A percentile compares a stretch with the other conserved stretches of the same genome.
phyloP scores from a whole-genome alignment of 306 rosid species.

The Prunus kanzakura region DNA sequence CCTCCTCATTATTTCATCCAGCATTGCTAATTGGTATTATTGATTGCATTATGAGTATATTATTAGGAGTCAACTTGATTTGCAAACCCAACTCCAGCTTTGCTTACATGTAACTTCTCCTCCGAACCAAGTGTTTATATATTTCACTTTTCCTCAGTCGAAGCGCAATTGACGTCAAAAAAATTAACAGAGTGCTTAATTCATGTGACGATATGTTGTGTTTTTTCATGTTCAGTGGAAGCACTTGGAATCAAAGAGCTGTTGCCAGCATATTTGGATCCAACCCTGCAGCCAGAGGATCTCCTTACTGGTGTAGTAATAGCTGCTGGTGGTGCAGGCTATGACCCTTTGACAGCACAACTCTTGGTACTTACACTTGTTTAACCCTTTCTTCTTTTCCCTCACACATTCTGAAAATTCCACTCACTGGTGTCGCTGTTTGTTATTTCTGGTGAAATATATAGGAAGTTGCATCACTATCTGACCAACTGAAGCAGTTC shows the following conservation, averaged over 20 bases:
- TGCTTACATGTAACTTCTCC: too few relatives aligned
- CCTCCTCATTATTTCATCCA: background rate
- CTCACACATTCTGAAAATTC: background rate
- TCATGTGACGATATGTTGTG: background rate
- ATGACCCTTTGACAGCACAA: slow-evolving; percentile 44
- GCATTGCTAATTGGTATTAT: too few relatives aligned
- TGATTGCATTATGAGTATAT: too few relatives aligned
- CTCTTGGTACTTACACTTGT: slow-evolving; percentile 13
- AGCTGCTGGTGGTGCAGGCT: slow-evolving; percentile 58
- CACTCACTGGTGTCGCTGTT: too few relatives aligned
- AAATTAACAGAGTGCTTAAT: too few relatives aligned
- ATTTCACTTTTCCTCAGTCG: too few relatives aligned
- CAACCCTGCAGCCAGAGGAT: slow-evolving; percentile 22
- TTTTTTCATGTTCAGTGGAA: slow-evolving; percentile 26
- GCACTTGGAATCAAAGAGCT: slow-evolving; percentile 38
- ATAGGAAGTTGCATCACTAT: slow-evolving; percentile 40
- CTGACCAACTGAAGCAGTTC: slow-evolving; percentile 44
- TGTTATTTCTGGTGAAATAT: too few relatives aligned
- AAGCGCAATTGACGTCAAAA: too few relatives aligned
- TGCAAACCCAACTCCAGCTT: too few relatives aligned
- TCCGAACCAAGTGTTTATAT: too few relatives aligned
- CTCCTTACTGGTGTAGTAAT: slow-evolving; percentile 43
- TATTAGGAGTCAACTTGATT: too few relatives aligned
- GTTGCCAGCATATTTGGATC: slow-evolving; percentile 29
- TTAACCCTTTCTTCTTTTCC: background rate